A percentile compares a stretch with the other conserved stretches of the same genome.
Conservation (phyloP, 768 basidiomycete genomes). For the Psilocybe subaeruginosa region DNA sequence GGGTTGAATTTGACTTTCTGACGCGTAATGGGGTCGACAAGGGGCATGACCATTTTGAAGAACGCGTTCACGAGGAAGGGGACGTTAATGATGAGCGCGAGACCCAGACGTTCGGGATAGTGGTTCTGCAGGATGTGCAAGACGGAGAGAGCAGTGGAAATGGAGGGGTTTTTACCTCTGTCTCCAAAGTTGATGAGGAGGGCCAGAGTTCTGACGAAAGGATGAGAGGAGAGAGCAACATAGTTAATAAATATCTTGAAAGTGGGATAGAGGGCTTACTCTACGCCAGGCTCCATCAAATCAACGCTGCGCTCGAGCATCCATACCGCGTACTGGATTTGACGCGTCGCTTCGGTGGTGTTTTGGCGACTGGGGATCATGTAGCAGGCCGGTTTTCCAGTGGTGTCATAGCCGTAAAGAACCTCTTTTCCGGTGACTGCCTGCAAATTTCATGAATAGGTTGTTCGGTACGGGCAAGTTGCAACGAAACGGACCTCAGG, state of each 20-base stretch:
- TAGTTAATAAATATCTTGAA: neutral
- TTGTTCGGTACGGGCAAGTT: neutral
- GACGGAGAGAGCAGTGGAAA: constrained; percentile 44
- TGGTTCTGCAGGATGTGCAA: constrained; percentile 77
- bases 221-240: neutral
- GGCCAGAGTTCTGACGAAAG: constrained; percentile 53
- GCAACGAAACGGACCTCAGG: constrained; percentile 57
- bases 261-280: constrained; percentile 47
- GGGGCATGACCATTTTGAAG: constrained; percentile 77
- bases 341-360: constrained; percentile 66
- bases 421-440: constrained; percentile 84
- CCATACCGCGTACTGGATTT: constrained; percentile 78
- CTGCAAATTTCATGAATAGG: constrained; percentile 32
- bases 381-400: constrained; percentile 69
- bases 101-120: constrained; percentile 85
- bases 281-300: constrained; percentile 80
- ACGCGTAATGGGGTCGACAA: constrained; percentile 83
- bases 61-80: constrained; percentile 78
- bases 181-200: constrained; percentile 82
- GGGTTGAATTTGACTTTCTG: constrained; percentile 80
- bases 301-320: constrained; percentile 77
- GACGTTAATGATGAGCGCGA: constrained; percentile 76
- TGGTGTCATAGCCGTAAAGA: constrained; percentile 73
- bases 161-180: constrained; percentile 58
- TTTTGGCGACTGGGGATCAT: constrained; percentile 76